phyloP scores from a whole-genome alignment of 768 basidiomycete species.

The Naganishia vishniacii region DNA sequence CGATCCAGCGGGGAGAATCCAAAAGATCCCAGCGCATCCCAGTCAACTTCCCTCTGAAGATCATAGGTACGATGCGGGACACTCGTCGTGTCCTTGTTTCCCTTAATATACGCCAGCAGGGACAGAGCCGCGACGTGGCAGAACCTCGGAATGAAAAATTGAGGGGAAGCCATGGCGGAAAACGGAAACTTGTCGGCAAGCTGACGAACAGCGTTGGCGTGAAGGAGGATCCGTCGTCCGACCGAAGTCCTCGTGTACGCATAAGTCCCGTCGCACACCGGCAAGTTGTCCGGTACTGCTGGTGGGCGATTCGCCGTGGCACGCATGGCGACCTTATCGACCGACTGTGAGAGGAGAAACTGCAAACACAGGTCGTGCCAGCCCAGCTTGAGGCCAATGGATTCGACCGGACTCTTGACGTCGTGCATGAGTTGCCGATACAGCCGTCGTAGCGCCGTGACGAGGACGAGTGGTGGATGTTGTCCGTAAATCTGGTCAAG shows the following conservation, averaged over 20 bases:
- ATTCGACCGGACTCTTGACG: conserved; percentile 1
- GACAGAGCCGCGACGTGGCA: conserved; percentile 20
- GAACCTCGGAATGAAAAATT: conserved; percentile 20
- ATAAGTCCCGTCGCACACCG: conserved; percentile 15
- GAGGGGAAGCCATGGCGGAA: conserved; percentile 19
- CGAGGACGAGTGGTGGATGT: conserved; percentile 14
- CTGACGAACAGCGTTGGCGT: conserved; percentile 25
- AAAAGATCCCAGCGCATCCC: conserved; percentile 10
- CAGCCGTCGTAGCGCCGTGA: conserved; percentile 5
- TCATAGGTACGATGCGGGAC: conserved; percentile 14
- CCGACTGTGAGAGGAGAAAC: conserved; percentile 13
- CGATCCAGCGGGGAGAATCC: conserved; percentile 17
- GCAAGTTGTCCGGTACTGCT: conserved; percentile 19
- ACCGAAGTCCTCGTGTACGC: conserved; percentile 17
- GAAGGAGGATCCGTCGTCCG: conserved; percentile 25
- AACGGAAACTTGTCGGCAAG: conserved; percentile 17
- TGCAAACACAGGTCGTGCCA: conserved; percentile 23
- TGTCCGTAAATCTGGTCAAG: conserved; percentile 15
- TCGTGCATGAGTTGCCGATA: conserved; percentile 14
- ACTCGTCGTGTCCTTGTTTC: neutral
- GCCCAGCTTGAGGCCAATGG: conserved; percentile 12
- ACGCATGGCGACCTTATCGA: conserved; percentile 14
- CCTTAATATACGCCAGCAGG: conserved; percentile 21
- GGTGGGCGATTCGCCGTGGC: conserved; percentile 15
- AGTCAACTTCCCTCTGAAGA: conserved; percentile 17